Evolutionary conservation across 345 rosid genomes (phyloP).

Genomic region (Eutrema japonicum): DNA sequence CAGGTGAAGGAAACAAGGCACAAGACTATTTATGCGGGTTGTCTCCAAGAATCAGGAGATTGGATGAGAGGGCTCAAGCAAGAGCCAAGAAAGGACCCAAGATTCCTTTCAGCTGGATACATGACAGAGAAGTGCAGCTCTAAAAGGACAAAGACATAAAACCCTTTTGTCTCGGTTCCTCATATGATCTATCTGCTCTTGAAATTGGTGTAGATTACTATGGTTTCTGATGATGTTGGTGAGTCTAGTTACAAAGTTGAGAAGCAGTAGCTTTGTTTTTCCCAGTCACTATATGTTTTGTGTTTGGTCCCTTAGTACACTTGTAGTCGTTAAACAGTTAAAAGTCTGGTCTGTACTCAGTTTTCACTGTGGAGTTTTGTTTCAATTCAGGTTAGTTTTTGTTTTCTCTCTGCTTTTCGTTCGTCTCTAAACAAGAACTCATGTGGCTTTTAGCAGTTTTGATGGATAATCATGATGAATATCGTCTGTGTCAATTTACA

Average conservation of each 20-base stretch:
- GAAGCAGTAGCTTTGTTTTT: slow-evolving; percentile 46
- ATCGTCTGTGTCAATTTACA: not conserved
- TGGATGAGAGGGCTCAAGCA: slow-evolving; percentile 87
- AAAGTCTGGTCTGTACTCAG: slow-evolving; percentile 43
- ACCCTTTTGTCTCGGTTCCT: slow-evolving; percentile 9
- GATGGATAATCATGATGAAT: not conserved
- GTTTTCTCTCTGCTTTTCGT: not conserved
- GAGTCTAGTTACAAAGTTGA: slow-evolving; percentile 45
- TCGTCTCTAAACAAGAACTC: not conserved
- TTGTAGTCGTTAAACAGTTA: slow-evolving; percentile 32
- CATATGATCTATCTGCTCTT: slow-evolving; percentile 30
- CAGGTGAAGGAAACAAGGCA: slow-evolving; percentile 80
- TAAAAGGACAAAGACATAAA: slow-evolving; percentile 35
- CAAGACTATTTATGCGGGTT: slow-evolving; percentile 82
- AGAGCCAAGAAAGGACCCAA: slow-evolving; percentile 61
- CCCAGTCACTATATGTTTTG: slow-evolving; percentile 19
- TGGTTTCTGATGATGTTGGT: slow-evolving; percentile 49
- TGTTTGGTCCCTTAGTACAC: slow-evolving; percentile 31
- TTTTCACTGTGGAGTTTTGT: slow-evolving; percentile 32
- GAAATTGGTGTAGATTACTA: slow-evolving; percentile 53
- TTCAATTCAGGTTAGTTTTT: slow-evolving; percentile 4
- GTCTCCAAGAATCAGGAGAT: slow-evolving; percentile 69
- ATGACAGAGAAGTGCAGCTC: slow-evolving; percentile 69
- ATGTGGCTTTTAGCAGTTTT: slow-evolving; percentile 13
- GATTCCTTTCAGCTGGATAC: slow-evolving; percentile 86